Conservation (phyloP, 805 yeast genomes). For the Lipomyces sp. region DNA sequence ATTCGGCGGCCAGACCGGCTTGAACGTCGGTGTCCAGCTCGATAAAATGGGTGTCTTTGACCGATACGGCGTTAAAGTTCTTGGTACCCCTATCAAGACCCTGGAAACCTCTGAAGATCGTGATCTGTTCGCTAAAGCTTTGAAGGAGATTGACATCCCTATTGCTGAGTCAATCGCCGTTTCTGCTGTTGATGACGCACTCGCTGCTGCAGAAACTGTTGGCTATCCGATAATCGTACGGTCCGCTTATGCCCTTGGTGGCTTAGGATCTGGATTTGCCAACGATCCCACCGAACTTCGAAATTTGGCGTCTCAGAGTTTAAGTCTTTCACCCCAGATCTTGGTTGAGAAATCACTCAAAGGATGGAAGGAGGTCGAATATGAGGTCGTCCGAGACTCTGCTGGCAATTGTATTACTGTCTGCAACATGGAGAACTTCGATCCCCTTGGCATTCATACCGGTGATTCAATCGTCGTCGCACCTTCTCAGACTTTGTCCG, state of each 20-base stretch:
- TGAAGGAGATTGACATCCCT: slow-evolving; percentile 93
- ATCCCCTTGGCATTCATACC: slow-evolving; percentile 97
- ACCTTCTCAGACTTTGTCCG: slow-evolving; percentile 95
- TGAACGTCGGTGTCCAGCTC: slow-evolving; percentile 92
- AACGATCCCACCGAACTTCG: slow-evolving; percentile 77
- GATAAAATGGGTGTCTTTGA: slow-evolving; percentile 94
- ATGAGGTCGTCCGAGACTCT: slow-evolving; percentile 96
- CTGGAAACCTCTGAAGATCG: slow-evolving; percentile 97
- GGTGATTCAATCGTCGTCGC: slow-evolving; percentile 99
- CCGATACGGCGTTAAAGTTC: slow-evolving; percentile 87
- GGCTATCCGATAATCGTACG: slow-evolving; percentile 97
- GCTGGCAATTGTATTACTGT: slow-evolving; percentile 97
- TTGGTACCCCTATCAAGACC: slow-evolving; percentile 97
- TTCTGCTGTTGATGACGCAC: slow-evolving; percentile 88
- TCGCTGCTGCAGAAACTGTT: slow-evolving; percentile 82
- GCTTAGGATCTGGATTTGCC: slow-evolving; percentile 97
- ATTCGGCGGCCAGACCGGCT: slow-evolving; percentile 98
- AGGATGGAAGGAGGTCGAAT: slow-evolving; percentile 99
- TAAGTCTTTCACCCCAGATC: slow-evolving; percentile 91
- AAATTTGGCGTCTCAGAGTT: slow-evolving; percentile 86
- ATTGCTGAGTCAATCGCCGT: slow-evolving; percentile 97
- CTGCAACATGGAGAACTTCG: slow-evolving; percentile 99
- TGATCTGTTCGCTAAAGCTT: slow-evolving; percentile 91
- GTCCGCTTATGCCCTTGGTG: slow-evolving; percentile 97
- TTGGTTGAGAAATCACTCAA: slow-evolving; percentile 88